Percentiles rank a stretch among this genome's conserved stretches.
phyloP scores from a whole-genome alignment of 176 grass and related monocot species.

The Oryza officinalis region DNA sequence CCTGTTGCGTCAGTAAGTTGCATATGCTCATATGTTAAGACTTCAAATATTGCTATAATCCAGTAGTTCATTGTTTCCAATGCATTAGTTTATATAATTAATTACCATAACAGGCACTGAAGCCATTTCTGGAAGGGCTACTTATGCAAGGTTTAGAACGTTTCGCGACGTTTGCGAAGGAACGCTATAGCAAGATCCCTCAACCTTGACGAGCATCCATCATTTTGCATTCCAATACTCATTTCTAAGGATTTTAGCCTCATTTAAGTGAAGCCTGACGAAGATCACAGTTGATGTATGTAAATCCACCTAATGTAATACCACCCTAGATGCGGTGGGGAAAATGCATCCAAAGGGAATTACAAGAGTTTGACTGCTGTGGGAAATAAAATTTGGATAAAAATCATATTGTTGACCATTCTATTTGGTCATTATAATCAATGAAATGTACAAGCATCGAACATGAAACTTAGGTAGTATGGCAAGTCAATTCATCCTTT shows the following conservation, averaged over 20 bases:
- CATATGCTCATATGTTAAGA: not conserved
- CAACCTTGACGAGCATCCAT: slow-evolving; percentile 20
- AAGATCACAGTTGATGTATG: slow-evolving; percentile 11
- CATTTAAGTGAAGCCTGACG: not conserved
- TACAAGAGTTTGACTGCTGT: not conserved
- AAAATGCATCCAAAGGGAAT: not conserved
- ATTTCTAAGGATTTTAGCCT: not conserved
- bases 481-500: too few species aligned
- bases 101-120: slow-evolving; percentile 64
- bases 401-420: not conserved
- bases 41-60: not conserved
- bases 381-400: not conserved
- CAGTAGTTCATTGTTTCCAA: not conserved
- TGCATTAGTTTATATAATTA: slow-evolving; percentile 12
- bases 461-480: too few species aligned
- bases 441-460: too few species aligned
- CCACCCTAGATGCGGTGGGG: not conserved
- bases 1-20: slow-evolving; percentile 79
- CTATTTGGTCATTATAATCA: not conserved
- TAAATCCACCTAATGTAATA: slow-evolving; percentile 11
- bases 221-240: not conserved
- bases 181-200: slow-evolving; percentile 60
- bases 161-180: slow-evolving; percentile 62
- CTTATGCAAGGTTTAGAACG: slow-evolving; percentile 67
- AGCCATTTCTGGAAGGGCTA: slow-evolving; percentile 86